Evolutionary conservation across 495 filamentous ascomycete species (phyloP).

Genomic region (Aspergillus sclerotiicarbonarius): DNA sequence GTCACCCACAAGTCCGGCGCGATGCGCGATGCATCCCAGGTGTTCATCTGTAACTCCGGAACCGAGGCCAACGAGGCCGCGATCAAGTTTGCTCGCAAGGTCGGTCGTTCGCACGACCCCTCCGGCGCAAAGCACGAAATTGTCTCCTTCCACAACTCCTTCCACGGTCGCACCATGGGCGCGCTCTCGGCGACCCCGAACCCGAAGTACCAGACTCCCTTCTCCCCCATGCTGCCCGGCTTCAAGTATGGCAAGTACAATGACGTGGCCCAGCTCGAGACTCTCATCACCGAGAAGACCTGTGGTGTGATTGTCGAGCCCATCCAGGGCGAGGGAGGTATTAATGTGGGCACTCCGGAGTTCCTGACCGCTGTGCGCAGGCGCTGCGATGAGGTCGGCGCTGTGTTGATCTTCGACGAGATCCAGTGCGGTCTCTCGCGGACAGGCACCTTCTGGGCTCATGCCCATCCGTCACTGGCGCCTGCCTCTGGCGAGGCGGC

Average conservation of each 20-base stretch:
- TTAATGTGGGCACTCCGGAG: slow-evolving; percentile 75
- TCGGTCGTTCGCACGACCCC: slow-evolving; percentile 69
- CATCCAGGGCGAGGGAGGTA: slow-evolving; percentile 95
- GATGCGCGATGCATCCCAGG: slow-evolving; percentile 77
- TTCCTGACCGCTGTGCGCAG: slow-evolving; percentile 76
- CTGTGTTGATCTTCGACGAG: slow-evolving; percentile 90
- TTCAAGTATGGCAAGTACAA: slow-evolving; percentile 88
- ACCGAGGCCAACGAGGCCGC: slow-evolving; percentile 96
- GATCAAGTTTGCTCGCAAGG: slow-evolving; percentile 93
- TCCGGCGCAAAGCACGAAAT: slow-evolving; percentile 76
- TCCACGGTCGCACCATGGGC: slow-evolving; percentile 97
- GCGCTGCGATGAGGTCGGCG: slow-evolving; percentile 82
- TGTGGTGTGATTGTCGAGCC: slow-evolving; percentile 97
- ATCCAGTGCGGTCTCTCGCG: slow-evolving; percentile 91
- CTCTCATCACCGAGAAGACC: slow-evolving; percentile 76
- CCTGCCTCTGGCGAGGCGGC: slow-evolving; percentile 54
- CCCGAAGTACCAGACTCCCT: slow-evolving; percentile 94
- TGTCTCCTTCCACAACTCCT: slow-evolving; percentile 84
- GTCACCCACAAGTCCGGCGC: slow-evolving; percentile 70
- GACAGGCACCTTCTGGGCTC: slow-evolving; percentile 89
- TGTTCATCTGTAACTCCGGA: slow-evolving; percentile 93
- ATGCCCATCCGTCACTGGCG: slow-evolving; percentile 59
- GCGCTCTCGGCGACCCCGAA: slow-evolving; percentile 92
- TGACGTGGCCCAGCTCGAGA: slow-evolving; percentile 64
- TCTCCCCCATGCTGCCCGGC: slow-evolving; percentile 91